Conservation (phyloP, 371 early-diverging fungal species). For the Dichotomocladium elegans region DNA sequence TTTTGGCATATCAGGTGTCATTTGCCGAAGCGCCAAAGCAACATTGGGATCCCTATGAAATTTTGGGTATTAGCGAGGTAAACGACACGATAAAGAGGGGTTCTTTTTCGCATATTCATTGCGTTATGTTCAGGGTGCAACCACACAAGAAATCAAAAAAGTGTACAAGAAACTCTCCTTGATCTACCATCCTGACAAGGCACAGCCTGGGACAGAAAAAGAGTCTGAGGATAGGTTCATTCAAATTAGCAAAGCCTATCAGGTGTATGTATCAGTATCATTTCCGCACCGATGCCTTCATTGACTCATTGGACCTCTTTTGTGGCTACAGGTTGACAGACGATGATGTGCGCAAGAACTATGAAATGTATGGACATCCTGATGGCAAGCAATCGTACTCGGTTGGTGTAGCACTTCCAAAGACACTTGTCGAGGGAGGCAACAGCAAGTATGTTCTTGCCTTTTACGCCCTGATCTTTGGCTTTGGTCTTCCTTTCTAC, state of each 20-base stretch:
- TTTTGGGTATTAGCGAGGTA: constrained; percentile 80
- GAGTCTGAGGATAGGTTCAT: constrained; percentile 64
- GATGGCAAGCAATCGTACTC: constrained; percentile 91
- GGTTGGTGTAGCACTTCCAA: constrained; percentile 94
- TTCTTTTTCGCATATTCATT: constrained; percentile 12
- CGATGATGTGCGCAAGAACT: constrained; percentile 84
- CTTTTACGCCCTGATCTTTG: constrained; percentile 85
- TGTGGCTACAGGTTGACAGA: constrained; percentile 73
- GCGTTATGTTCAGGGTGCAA: constrained; percentile 41
- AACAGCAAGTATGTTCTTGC: constrained; percentile 75
- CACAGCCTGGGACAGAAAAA: constrained; percentile 55
- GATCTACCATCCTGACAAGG: constrained; percentile 86
- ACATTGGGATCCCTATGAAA: constrained; percentile 91
- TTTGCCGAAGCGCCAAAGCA: constrained; percentile 64
- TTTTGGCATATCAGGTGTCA: constrained; percentile 73
- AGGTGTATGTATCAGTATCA: constrained; percentile 56
- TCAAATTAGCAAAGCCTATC: constrained; percentile 86
- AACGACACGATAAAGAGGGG: constrained; percentile 4
- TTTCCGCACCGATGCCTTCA: not conserved
- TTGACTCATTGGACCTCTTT: not conserved
- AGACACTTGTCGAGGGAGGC: constrained; percentile 76
- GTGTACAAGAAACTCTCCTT: constrained; percentile 73
- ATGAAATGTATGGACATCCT: constrained; percentile 94
- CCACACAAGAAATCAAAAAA: constrained; percentile 63
- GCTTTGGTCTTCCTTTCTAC: constrained; percentile 81